phyloP scores from a whole-genome alignment of 2,329 filamentous ascomycete genomes.

The Cordyceps javanica region DNA sequence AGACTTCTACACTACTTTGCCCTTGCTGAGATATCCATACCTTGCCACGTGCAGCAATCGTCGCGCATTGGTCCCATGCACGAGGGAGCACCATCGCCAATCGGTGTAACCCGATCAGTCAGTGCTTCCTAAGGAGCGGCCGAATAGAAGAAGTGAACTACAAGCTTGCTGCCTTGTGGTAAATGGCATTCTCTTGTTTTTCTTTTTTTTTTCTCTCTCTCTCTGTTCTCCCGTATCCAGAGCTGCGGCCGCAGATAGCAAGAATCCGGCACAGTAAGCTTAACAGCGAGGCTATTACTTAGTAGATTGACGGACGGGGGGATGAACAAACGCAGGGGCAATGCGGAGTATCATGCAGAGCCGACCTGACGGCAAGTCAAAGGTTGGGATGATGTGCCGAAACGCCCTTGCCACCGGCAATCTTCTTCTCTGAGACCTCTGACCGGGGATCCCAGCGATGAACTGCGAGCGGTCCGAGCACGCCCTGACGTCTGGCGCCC shows the following conservation, averaged over 20 bases:
- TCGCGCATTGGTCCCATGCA: not conserved
- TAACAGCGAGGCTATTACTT: no score
- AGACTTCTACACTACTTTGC: not conserved
- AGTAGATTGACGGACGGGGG: no score
- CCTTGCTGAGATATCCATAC: not conserved
- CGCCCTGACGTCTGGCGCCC: not conserved
- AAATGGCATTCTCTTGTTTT: no score
- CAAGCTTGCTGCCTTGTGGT: not conserved
- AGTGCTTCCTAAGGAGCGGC: not conserved
- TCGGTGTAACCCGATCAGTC: not conserved
- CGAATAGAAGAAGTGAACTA: not conserved
- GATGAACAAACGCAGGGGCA: not conserved
- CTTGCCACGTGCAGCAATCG: not conserved
- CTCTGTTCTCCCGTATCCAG: no score
- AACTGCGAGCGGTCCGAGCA: constrained; percentile 4
- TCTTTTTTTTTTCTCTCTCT: no score
- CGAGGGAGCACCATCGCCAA: not conserved
- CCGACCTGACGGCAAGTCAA: not conserved
- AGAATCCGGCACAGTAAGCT: no score
- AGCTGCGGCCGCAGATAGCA: no score
- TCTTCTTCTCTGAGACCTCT: not conserved
- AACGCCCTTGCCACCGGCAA: not conserved
- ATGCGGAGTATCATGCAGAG: not conserved
- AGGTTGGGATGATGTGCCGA: not conserved
- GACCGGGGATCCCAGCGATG: not conserved